phyloP scores from a whole-genome alignment of 2,329 filamentous ascomycete genomes.

The Leptoxyphium fumago region DNA sequence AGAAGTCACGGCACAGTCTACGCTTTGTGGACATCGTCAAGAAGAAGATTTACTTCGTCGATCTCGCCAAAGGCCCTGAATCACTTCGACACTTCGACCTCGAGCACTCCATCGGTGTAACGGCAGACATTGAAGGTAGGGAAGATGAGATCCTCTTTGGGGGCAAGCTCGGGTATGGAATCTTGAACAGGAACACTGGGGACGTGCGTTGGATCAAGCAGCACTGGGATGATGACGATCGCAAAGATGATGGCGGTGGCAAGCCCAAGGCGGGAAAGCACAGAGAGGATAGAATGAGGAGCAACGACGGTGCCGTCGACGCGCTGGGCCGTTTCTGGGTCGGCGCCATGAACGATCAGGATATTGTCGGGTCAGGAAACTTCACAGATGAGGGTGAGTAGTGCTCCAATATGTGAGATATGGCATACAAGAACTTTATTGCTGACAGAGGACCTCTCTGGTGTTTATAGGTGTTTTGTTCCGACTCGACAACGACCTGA shows the following conservation, averaged over 20 bases:
- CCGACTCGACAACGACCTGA: constrained; percentile 50
- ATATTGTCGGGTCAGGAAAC: constrained; percentile 9
- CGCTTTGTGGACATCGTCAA: constrained; percentile 76
- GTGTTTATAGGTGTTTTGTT: constrained; percentile 49
- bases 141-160: constrained; percentile 61
- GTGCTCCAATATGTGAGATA: background rate
- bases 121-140: constrained; percentile 59
- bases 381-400: constrained; percentile 23
- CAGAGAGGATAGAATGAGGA: constrained; percentile 36
- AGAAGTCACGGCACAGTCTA: constrained; percentile 47
- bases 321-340: constrained; percentile 71
- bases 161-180: constrained; percentile 69
- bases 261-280: constrained; percentile 23
- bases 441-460: background rate
- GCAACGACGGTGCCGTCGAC: constrained; percentile 74
- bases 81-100: constrained; percentile 44
- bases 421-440: background rate
- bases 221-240: constrained; percentile 38
- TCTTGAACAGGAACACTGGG: constrained; percentile 50
- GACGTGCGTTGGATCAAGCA: constrained; percentile 42
- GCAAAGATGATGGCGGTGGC: constrained; percentile 22
- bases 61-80: constrained; percentile 46
- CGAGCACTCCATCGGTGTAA: constrained; percentile 42
- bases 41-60: constrained; percentile 56
- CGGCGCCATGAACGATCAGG: constrained; percentile 75